Base-by-base conservation (phyloP, 257 asterid genomes). In the Capsicum pubescens region DNA sequence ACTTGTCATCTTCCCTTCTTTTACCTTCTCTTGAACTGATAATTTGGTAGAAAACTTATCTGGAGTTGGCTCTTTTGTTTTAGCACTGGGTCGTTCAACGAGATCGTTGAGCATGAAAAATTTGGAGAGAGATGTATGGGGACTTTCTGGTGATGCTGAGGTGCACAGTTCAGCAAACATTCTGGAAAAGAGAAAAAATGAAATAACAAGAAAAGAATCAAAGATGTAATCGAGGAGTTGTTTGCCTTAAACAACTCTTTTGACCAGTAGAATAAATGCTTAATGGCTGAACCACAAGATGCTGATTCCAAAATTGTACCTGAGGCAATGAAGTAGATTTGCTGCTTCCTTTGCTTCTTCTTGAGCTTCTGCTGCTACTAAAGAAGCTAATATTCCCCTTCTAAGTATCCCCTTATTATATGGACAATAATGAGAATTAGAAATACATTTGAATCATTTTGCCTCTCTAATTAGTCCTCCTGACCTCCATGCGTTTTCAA, bases 341-440 rank as follows among this genome's bases (percentile, higher is more conserved):
- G 93, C 91, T 15, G 97, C 94, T 77, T 87, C 81, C 59, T 87
- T 88, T 26, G 95, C 98, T 89, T 95, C 99, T 84, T 90, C 93
- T 68, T 94, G 97, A 68, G 99, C 99, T 90, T 92, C 95, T 67
- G 92, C 91, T 70, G 95, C 95, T 66, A 95, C 93, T 83, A 88
- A 82, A 85, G 94, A 92, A 80, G 97, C 97, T 83, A 94, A 85
- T 66, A 89, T 85, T 59, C 91, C 92, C 90, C 93, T 95, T 48
- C 93, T 91, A 76, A 92, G 85, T 89, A 93, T 82, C 76, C 90
- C 97, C 98, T 95, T 81, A 55, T 39, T 36, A 55, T 5, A 74
- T 48, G 59, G n/a, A 74, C 66, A 84, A 84, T 48, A 74, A 74
- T 12, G 81, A 74, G 61, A 66, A 72, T 7, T 4, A 26, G 12